These are phyloP conservation scores for Lenwebbia sp. DNA, from an alignment of 345 rosid genomes.

Conservation along the genomic window DNA sequence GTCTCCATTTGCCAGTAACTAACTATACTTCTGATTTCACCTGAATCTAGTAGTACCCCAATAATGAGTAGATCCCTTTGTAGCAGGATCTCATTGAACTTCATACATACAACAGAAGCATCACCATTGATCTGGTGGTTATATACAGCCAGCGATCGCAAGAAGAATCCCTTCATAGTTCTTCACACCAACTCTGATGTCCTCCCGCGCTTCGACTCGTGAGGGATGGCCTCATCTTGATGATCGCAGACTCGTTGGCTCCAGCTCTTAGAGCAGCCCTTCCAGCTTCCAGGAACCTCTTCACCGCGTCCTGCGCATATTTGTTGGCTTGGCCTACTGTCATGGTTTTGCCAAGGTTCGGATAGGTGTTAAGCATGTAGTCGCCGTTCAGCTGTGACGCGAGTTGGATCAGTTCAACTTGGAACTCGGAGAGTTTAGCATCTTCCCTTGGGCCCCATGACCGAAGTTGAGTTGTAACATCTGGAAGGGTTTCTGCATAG, in stretches of 20 bases:
- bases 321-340: conserved; percentile 73
- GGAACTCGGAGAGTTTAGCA: conserved; percentile 72
- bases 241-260: conserved; percentile 81
- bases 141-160: not conserved
- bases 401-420: conserved; percentile 89
- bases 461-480: conserved; percentile 43
- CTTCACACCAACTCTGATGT: not conserved
- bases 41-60: not conserved
- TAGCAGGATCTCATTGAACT: not conserved
- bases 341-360: conserved; percentile 80
- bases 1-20: not conserved
- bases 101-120: not conserved
- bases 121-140: not conserved
- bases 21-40: not conserved
- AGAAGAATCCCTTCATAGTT: not conserved
- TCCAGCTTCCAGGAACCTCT: conserved; percentile 92
- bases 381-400: conserved; percentile 96
- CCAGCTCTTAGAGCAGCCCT: conserved; percentile 83
- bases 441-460: conserved; percentile 80
- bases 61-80: not conserved
- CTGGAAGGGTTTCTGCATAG: conserved; percentile 65
- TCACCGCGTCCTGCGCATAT: conserved; percentile 84
- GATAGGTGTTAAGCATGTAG: conserved; percentile 67
- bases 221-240: conserved; percentile 88
- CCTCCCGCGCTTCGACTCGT: conserved; percentile 30